A percentile compares a stretch with the other conserved stretches of the same genome.
These are phyloP conservation scores for Candolleomyces eurysporus DNA, from an alignment of 768 basidiomycete genomes.

Conservation along the genomic window DNA sequence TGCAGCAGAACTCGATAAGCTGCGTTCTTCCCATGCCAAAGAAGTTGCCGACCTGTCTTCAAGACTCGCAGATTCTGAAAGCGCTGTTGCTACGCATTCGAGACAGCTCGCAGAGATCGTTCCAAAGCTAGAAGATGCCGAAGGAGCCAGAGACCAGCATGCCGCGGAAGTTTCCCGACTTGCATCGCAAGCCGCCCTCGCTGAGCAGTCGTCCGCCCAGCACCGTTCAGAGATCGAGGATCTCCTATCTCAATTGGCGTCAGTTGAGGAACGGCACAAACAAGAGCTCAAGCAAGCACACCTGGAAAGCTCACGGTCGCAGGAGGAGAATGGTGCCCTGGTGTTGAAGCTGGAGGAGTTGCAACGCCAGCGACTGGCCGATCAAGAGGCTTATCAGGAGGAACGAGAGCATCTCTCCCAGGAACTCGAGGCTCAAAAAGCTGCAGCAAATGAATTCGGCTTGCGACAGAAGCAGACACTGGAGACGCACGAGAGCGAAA, in stretches of 20 bases:
- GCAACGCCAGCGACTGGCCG: slow-evolving; percentile 45
- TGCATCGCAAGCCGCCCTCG: not conserved
- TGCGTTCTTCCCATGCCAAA: slow-evolving; percentile 12
- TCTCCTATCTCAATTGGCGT: not conserved
- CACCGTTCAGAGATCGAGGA: not conserved
- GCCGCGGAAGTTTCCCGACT: not conserved
- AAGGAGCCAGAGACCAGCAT: not conserved
- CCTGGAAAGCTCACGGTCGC: slow-evolving; percentile 33
- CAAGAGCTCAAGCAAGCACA: slow-evolving; percentile 32
- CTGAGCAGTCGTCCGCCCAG: not conserved
- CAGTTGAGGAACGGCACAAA: slow-evolving; percentile 40
- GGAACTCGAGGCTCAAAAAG: slow-evolving; percentile 63
- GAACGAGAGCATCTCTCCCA: slow-evolving; percentile 49
- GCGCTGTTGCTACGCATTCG: not conserved
- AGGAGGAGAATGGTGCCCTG: slow-evolving; percentile 48
- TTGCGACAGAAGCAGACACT: slow-evolving; percentile 40
- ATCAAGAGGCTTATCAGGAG: slow-evolving; percentile 43
- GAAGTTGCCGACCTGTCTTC: slow-evolving; percentile 9
- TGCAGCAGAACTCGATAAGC: slow-evolving; percentile 40
- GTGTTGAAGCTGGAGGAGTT: slow-evolving; percentile 47
- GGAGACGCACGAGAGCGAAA: slow-evolving; percentile 41
- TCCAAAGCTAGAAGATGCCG: not conserved
- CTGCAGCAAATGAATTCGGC: slow-evolving; percentile 49
- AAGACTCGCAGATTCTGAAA: not conserved
- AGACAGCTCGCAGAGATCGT: not conserved